Conservation (phyloP, 352 stramenopile species). For the Pythium folliculosum region DNA sequence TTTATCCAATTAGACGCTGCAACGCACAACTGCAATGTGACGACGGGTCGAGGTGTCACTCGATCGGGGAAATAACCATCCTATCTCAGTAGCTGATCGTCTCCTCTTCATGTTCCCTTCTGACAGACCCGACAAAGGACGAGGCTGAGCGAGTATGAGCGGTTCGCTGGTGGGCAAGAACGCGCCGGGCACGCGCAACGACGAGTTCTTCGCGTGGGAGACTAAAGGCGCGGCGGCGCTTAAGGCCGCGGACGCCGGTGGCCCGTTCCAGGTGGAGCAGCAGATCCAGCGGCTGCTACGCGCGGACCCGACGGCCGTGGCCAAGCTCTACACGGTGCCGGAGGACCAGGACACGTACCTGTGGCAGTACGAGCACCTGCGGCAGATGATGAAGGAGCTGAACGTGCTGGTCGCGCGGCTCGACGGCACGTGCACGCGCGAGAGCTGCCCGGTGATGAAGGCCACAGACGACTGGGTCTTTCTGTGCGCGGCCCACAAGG, state of each 20-base stretch:
- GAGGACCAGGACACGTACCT: constrained; percentile 83
- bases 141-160: constrained; percentile 7
- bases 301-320: constrained; percentile 52
- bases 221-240: background rate
- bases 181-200: constrained; percentile 65
- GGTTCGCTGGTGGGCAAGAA: constrained; percentile 62
- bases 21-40: constrained; percentile 6
- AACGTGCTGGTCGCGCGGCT: constrained; percentile 74
- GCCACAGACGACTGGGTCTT: constrained; percentile 88
- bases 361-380: constrained; percentile 86
- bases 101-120: background rate
- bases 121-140: background rate
- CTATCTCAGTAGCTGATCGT: constrained; percentile 12
- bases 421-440: constrained; percentile 66
- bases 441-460: constrained; percentile 79
- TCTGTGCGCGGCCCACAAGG: constrained; percentile 81
- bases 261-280: constrained; percentile 77
- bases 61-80: background rate
- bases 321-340: constrained; percentile 71
- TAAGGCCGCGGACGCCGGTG: constrained; percentile 37
- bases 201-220: constrained; percentile 85
- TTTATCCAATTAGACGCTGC: background rate
- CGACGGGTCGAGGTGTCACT: constrained; percentile 5
- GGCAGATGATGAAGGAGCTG: constrained; percentile 83
- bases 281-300: constrained; percentile 76